A percentile compares a stretch with the other conserved stretches of the same genome.
phyloP scores from a whole-genome alignment of 495 filamentous ascomycete species.

The Aspergillus haitiensis region DNA sequence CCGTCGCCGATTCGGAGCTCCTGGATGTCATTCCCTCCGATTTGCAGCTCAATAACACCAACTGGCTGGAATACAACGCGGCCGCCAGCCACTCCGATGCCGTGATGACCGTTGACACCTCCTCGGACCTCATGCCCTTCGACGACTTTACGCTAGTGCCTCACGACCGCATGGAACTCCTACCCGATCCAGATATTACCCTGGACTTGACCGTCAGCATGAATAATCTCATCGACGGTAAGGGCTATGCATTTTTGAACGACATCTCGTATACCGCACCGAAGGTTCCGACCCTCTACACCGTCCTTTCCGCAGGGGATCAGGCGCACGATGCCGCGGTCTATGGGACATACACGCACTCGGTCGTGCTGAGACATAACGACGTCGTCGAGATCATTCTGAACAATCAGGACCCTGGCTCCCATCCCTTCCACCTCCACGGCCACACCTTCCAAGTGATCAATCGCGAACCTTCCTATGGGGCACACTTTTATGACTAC shows the following conservation, averaged over 20 bases:
- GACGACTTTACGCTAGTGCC: constrained; percentile 55
- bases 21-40: constrained; percentile 33
- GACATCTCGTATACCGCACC: constrained; percentile 71
- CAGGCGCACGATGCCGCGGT: constrained; percentile 61
- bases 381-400: constrained; percentile 75
- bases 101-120: constrained; percentile 50
- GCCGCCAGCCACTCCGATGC: constrained; percentile 52
- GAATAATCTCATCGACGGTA: constrained; percentile 47
- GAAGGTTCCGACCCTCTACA: constrained; percentile 80
- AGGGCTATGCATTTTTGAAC: constrained; percentile 70
- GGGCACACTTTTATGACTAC: constrained; percentile 42
- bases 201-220: constrained; percentile 42
- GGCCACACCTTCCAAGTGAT: constrained; percentile 81
- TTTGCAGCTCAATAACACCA: constrained; percentile 67
- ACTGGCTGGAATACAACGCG: constrained; percentile 74
- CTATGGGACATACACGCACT: constrained; percentile 73
- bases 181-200: constrained; percentile 30
- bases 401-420: constrained; percentile 73
- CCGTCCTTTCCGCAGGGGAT: constrained; percentile 63
- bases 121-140: constrained; percentile 44
- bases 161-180: constrained; percentile 44
- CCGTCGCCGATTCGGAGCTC: constrained; percentile 34
- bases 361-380: constrained; percentile 64
- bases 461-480: constrained; percentile 44
- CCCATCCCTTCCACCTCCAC: constrained; percentile 87